Base-by-base conservation (phyloP, 306 rosid genomes). In the Dryas drummondii region DNA sequence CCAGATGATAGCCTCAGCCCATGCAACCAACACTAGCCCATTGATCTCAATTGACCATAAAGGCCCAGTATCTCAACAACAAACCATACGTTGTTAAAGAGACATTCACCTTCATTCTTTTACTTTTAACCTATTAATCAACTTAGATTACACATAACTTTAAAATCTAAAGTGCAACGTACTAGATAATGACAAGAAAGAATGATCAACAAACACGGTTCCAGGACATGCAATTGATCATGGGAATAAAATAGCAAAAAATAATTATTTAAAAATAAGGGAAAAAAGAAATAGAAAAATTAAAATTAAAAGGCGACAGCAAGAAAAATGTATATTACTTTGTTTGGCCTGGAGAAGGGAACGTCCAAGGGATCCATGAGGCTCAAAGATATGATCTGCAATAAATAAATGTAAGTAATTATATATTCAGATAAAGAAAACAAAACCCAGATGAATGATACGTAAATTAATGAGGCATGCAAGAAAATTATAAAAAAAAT, bases 281-380 rank as follows among this genome's bases (percentile, higher is more conserved):
- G 15, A 7, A 72, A 48, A 73, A 1, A 52, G 9, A 49, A 61
- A 12, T 3, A 27, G 19, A 63, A 8, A 40, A 63, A 15, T 8
- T 16, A 5, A 7, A 63, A 4, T 63, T 63, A 41, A 15, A 63
- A 63, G n/a, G 47, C 41, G 6, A 70, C 26, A 11, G 3, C 60
- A 58, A 71, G 5, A 45, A 12, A 50, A 49, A 1, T 11, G 40
- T 15, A 41, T 5, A 48, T 57, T 85, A 94, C 99, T 65, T 82
- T 86, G 85, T 84, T 73, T 79, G 72, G 87, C 81, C 77, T 94
- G 97, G 54, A 94, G 93, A 69, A 94, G 99, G 77, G 91, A 80
- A 69, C 97, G 97, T 6, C 88, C 83, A 1, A 67, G 68, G 44
- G 82, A 70, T 77, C 22, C 68, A 62, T 62, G 84, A 11, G 86